Conservation (phyloP, 2,329 filamentous ascomycete species). For the Tolypocladium cylindrosporum region DNA sequence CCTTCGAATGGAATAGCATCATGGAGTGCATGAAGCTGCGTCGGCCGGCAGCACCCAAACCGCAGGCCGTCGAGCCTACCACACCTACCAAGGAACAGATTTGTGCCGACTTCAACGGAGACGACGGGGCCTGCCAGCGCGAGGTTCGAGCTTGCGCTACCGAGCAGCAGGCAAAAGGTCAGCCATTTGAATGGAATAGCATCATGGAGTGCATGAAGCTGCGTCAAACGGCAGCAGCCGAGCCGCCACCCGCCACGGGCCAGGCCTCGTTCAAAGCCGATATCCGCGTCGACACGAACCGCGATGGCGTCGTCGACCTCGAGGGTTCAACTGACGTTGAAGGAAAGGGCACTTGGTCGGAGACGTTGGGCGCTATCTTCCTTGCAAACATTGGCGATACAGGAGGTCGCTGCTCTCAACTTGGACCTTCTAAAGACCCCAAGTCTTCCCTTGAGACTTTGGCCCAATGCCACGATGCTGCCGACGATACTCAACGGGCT, state of each 20-base stretch:
- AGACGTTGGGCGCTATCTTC: conserved; percentile 18
- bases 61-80: no score
- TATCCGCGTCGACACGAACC: conserved; percentile 23
- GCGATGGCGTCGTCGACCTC: conserved; percentile 20
- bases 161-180: no score
- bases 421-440: neutral
- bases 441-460: neutral
- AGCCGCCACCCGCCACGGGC: no score
- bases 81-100: no score
- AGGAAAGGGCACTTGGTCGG: conserved; percentile 14
- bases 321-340: conserved; percentile 8
- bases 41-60: neutral
- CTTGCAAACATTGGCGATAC: conserved; percentile 25
- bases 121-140: no score
- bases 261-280: conserved; percentile 4
- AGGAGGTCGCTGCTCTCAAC: conserved; percentile 15
- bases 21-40: no score
- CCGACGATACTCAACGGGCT: conserved; percentile 18
- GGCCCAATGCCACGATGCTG: conserved; percentile 22
- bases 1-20: no score
- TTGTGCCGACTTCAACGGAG: no score
- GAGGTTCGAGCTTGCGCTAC: no score
- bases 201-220: no score
- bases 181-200: no score
- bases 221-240: no score